Evolutionary conservation across 768 basidiomycete species (phyloP), one percentile per base, ranked within the genome.

Genomic region (Podaxis sp.): DNA sequence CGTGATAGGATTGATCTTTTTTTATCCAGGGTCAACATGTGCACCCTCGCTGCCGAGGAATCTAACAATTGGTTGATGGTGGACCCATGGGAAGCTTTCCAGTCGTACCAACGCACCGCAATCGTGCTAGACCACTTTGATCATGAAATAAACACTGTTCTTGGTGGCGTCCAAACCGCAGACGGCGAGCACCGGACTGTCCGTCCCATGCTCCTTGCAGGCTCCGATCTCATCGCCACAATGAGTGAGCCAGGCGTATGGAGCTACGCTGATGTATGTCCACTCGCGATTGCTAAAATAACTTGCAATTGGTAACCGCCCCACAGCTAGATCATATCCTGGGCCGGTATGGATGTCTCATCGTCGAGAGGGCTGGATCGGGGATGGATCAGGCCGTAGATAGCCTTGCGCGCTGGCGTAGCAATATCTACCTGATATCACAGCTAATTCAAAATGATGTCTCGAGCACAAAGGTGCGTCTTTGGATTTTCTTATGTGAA

Each of bases 211-310:
- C 85, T 99, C 46, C 85, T 99, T 58, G 97, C 97, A 4, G 97
- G 97, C n/a, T 95, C 93, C 11, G 97, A 99, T 77, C 81, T 99
- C 69, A 99, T 99, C 75, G 88, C 93, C 70, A 97, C 95, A 28
- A 98, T 99, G 90, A 93, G 92, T 67, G 95, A 98, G 77, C 97
- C 97, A 28, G 96, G 97, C 17, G 96, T 99, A 40, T 99, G 97
- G 97, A 87, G 89, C 60, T 89, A 95, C 70, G 82, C 86, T 64
- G 97, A 99, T 83, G 95, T 96, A 76, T 72, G 94, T 83, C 64
- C 57, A 66, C 63, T 44, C 56, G 55, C 44, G 33, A 51, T 50
- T 62, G 46, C 40, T 48, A 56, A 44, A 57, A 40, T 61, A 55
- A 49, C 37, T 54, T 17, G 26, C 24, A n/a, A 33, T 49, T 65